Base-by-base conservation (phyloP, 164 flowering plant species). In the Santalum album region DNA sequence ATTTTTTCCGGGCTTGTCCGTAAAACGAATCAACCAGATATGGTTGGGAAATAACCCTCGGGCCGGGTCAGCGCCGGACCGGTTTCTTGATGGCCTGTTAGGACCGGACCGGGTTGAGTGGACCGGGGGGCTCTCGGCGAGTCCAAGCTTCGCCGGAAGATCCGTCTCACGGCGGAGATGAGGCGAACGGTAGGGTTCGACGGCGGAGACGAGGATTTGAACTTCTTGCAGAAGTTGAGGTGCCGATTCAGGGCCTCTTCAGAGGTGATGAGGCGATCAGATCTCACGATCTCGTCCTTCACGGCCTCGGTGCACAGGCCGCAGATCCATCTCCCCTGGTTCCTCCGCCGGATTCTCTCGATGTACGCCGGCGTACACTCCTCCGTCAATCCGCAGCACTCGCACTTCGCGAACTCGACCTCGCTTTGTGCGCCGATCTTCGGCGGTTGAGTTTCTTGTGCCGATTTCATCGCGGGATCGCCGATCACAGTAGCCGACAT, bases 241-340 rank as follows among this genome's bases (percentile, higher is more conserved):
- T 86, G 97, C 9, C 68, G 72, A 2, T 63, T 66, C 65, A 90
- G 25, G 2, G 92, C 97, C 66, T 90, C 95, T 25, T 83, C 90
- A 0, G 73, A 74, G 64, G 78, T 80, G 11, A 90, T 76, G 10
- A 79, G 69, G 63, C 77, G 67, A 21, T 72, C 70, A 3, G 86
- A 70, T 32, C 86, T 71, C 19, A 61, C 26, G 26, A 82, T 70
- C 65, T 89, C 97, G 12, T 86, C 80, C 45, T 82, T 71, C 11
- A 84, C 74, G 1, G 92, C 97, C 49, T 90, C 97, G 0, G 81
- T 69, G 50, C 97, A 90, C 2, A 90, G 69, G 1, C 97, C 97
- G 51, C 97, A 90, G 22, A 90, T 78, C 97, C 97, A 90, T 61
- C 70, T 71, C 4, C 90, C 95, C 2, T 69, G 65, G 27, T 78